Conservation (phyloP, 2,329 filamentous ascomycete genomes). For the Xylaria sp. region DNA sequence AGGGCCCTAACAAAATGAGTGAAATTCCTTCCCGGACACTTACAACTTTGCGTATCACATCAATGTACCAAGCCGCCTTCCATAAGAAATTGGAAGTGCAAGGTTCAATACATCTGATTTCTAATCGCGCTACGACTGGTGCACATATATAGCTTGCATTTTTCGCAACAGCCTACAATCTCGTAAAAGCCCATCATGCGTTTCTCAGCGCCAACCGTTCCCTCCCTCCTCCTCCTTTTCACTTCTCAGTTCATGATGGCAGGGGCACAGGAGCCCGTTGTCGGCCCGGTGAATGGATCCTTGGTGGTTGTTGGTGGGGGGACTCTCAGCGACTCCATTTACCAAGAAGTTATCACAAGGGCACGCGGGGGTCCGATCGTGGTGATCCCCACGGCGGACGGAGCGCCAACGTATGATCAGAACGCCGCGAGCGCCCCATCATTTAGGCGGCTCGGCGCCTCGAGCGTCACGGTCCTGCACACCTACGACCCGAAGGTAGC, state of each 20-base stretch:
- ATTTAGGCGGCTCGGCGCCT: slow-evolving; percentile 47
- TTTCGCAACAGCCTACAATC: not conserved
- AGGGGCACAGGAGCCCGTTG: slow-evolving; percentile 28
- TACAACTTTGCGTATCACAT: not conserved
- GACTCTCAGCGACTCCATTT: slow-evolving; percentile 47
- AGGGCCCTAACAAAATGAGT: not conserved
- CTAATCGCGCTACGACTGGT: slow-evolving; percentile 13
- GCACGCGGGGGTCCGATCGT: slow-evolving; percentile 48
- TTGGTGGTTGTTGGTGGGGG: slow-evolving; percentile 50
- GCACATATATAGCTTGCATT: slow-evolving; percentile 5
- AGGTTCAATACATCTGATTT: slow-evolving; percentile 8
- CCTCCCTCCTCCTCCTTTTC: slow-evolving; percentile 32
- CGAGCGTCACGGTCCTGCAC: slow-evolving; percentile 48
- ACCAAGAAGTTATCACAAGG: slow-evolving; percentile 48
- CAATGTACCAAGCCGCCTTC: not conserved
- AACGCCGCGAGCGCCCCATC: slow-evolving; percentile 43
- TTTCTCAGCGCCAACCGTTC: slow-evolving; percentile 60
- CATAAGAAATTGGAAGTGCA: not conserved
- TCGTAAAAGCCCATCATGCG: slow-evolving; percentile 62
- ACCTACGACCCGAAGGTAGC: slow-evolving; percentile 48
- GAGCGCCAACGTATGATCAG: slow-evolving; percentile 45
- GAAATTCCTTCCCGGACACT: not conserved
- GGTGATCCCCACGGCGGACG: slow-evolving; percentile 49
- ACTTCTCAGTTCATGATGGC: slow-evolving; percentile 28
- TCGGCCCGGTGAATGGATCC: slow-evolving; percentile 48